These are phyloP conservation scores for Penicillium sp. DNA, from an alignment of 2,329 filamentous ascomycete genomes.

Conservation along the genomic window DNA sequence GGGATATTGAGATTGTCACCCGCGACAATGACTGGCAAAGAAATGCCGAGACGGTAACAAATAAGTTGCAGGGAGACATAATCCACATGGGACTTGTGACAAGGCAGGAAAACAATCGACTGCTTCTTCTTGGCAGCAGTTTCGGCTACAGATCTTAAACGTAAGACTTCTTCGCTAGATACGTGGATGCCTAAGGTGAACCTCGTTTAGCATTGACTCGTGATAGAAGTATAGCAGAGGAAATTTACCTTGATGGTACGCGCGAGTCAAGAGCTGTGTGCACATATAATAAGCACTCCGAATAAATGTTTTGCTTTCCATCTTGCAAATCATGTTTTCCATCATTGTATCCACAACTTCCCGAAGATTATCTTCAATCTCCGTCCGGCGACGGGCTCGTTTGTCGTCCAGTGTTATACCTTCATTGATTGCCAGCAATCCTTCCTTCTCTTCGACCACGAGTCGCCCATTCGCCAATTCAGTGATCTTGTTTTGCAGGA, in stretches of 20 bases:
- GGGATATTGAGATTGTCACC: constrained; percentile 97
- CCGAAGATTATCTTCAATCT: constrained; percentile 70
- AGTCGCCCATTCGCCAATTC: constrained; percentile 74
- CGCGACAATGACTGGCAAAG: constrained; percentile 85
- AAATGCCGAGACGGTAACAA: constrained; percentile 88
- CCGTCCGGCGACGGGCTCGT: constrained; percentile 42
- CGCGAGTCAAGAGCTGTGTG: constrained; percentile 84
- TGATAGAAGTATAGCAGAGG: background rate
- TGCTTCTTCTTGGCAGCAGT: constrained; percentile 82
- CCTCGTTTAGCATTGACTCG: background rate
- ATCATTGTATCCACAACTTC: constrained; percentile 84
- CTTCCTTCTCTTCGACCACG: constrained; percentile 72
- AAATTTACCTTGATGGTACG: constrained; percentile 79
- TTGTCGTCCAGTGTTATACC: constrained; percentile 30
- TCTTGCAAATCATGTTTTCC: constrained; percentile 97
- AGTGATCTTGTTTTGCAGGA: constrained; percentile 71
- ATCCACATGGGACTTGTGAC: constrained; percentile 91
- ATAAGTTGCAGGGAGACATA: constrained; percentile 94
- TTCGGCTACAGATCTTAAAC: constrained; percentile 76
- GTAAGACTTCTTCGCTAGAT: constrained; percentile 86
- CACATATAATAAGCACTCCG: constrained; percentile 84
- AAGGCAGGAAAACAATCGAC: constrained; percentile 92
- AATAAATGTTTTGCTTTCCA: constrained; percentile 93
- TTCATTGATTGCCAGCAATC: constrained; percentile 54
- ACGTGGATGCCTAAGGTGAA: constrained; percentile 70